Base-by-base conservation (phyloP, 768 basidiomycete species). In the Collybia mongolica region DNA sequence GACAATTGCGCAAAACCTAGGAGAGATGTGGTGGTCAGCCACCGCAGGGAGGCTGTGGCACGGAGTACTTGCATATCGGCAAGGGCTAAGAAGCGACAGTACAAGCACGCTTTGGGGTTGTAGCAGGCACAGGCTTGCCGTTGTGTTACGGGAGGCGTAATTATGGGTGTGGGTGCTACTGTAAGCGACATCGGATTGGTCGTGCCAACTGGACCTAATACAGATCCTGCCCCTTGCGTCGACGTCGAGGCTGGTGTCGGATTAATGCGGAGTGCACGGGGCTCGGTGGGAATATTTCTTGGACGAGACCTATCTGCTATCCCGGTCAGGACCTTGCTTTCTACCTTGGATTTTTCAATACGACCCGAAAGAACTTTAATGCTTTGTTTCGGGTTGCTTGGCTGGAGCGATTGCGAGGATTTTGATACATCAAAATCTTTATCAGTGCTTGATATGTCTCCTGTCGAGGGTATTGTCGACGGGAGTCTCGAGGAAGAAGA, bases 1-100 rank as follows among this genome's bases (percentile, higher is more conserved):
- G 22, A 52, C 47, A 37, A 48, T 53, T 32, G 52, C 41, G 20
- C 42, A 48, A 24, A 53, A 53, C 6, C 46, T 47, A 29, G 24
- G 5, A 24, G 18, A 4, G 12, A 36, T 1, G 32, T 8, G 35
- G 32, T 3, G 3, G 18, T 52, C 20, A 46, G 39, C 19, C 3
- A 23, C 39, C 17, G 19, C 24, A 18, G 15, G 17, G 14, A 9
- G 9, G 14, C 1, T 5, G 20, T 26, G 26, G 14, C 26, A 14
- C 15, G 11, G 6, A n/a, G n/a, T 9, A 53, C 52, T 18, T 44
- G 48, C 46, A 35, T 39, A 53, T 48, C 46, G 15, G 46, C 52
- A 11, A 48, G 35, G 11, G 37, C 36, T 20, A 53, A 24, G n/a
- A 52, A 26, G 20, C 44, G 51, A 29, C 51, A 52, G 8, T 46